Conservation (phyloP, 2,329 filamentous ascomycete species). For the Fusarium oligoseptatum region DNA sequence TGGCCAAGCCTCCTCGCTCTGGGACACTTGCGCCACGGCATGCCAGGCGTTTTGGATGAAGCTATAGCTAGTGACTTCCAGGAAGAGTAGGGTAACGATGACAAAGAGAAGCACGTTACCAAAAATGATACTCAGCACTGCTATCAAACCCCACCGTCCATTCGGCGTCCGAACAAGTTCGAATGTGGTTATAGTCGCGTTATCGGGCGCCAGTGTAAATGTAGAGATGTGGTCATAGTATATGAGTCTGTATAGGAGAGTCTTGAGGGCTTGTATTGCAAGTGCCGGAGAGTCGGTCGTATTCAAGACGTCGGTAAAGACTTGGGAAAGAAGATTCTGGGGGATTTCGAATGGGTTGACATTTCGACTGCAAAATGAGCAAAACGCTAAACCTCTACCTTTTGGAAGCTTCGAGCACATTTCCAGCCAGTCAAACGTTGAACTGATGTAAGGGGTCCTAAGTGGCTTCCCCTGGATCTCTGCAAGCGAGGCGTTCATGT, state of each 20-base stretch:
- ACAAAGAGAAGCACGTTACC: neutral
- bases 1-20: neutral
- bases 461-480: neutral
- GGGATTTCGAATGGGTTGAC: neutral
- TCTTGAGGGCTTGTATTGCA: neutral
- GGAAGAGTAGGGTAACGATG: neutral
- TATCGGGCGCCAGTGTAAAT: neutral
- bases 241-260: neutral
- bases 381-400: neutral
- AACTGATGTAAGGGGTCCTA: neutral
- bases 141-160: neutral
- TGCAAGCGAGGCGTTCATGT: neutral
- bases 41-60: neutral
- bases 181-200: neutral
- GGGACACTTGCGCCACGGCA: neutral
- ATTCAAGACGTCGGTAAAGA: neutral
- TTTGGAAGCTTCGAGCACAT: neutral
- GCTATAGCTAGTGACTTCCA: neutral
- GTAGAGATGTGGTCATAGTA: neutral
- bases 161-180: neutral
- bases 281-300: neutral
- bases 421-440: neutral
- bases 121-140: neutral
- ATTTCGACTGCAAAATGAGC: neutral
- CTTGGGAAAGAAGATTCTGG: neutral